Percentiles rank a stretch among this genome's conserved stretches.
phyloP scores from a whole-genome alignment of 768 basidiomycete genomes.

The Leccinum olivaceopallidum region DNA sequence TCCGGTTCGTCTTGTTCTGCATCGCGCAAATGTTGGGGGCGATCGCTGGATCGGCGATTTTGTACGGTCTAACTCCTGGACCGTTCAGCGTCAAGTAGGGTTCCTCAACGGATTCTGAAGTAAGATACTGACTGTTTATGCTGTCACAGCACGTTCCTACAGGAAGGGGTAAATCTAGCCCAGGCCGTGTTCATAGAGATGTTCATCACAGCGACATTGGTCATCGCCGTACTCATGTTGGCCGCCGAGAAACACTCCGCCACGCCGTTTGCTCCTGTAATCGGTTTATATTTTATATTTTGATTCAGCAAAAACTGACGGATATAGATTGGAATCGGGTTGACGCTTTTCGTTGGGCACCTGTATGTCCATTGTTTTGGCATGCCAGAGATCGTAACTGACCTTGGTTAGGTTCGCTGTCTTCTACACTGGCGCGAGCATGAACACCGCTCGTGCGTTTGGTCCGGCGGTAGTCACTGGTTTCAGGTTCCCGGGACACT shows the following conservation, averaged over 20 bases:
- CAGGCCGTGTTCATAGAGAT: constrained; percentile 70
- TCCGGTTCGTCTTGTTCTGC: constrained; percentile 58
- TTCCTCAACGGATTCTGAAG: constrained; percentile 12
- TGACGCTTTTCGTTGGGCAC: constrained; percentile 63
- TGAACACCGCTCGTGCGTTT: constrained; percentile 71
- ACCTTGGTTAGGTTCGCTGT: constrained; percentile 49
- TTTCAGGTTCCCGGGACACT: constrained; percentile 40
- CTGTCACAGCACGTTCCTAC: constrained; percentile 45
- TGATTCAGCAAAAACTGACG: constrained; percentile 6
- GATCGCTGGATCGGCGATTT: constrained; percentile 56
- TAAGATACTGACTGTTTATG: constrained; percentile 6
- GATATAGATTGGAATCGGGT: constrained; percentile 58
- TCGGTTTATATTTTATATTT: neutral
- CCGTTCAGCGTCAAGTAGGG: constrained; percentile 53
- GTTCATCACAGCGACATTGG: constrained; percentile 60
- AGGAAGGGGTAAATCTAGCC: constrained; percentile 46
- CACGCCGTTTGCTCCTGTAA: constrained; percentile 69
- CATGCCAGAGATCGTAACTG: neutral
- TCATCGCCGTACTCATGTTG: constrained; percentile 68
- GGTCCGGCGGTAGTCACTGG: constrained; percentile 69
- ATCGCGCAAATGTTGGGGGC: constrained; percentile 63
- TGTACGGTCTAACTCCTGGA: constrained; percentile 56
- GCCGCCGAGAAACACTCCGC: constrained; percentile 68
- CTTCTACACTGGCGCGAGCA: constrained; percentile 62
- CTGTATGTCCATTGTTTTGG: constrained; percentile 40